Percentiles rank a stretch among this genome's conserved stretches.
Evolutionary conservation across 1,284 basidiomycete genomes (phyloP).

Genomic region (Ceratobasidium sp.): DNA sequence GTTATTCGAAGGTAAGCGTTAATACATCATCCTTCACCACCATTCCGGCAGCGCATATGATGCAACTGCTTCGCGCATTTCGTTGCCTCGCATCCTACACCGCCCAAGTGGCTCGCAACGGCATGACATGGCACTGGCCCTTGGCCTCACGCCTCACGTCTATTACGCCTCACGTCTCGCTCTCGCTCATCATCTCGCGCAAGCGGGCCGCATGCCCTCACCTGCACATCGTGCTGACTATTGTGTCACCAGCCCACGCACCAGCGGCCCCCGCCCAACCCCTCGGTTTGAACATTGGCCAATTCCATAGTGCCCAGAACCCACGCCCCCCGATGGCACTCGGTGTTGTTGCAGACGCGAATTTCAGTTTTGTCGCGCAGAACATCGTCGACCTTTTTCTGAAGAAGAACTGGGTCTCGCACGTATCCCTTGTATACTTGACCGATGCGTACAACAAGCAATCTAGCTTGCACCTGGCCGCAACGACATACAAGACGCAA

Average conservation of each 20-base stretch:
- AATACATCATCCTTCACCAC: too few relatives aligned
- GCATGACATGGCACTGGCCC: background rate
- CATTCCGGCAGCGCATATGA: too few relatives aligned
- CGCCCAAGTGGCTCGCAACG: too few relatives aligned
- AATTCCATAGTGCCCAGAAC: background rate
- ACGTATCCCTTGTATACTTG: background rate
- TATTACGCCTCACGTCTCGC: background rate
- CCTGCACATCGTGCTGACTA: background rate
- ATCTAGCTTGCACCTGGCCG: background rate
- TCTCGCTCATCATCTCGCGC: background rate
- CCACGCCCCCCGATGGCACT: background rate
- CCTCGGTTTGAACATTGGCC: background rate
- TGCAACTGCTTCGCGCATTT: too few relatives aligned
- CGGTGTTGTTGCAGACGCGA: background rate
- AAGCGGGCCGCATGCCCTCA: background rate
- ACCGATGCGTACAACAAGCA: conserved; percentile 13
- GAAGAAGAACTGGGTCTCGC: conserved; percentile 4
- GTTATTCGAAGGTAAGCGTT: too few relatives aligned
- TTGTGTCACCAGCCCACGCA: background rate
- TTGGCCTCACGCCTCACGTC: background rate
- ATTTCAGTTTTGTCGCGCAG: background rate
- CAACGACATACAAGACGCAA: background rate
- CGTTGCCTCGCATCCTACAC: too few relatives aligned
- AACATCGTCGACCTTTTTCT: background rate
- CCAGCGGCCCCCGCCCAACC: background rate